A percentile compares a stretch with the other conserved stretches of the same genome.
Conservation (phyloP, 2,329 filamentous ascomycete species). For the Geosmithia morbida region DNA sequence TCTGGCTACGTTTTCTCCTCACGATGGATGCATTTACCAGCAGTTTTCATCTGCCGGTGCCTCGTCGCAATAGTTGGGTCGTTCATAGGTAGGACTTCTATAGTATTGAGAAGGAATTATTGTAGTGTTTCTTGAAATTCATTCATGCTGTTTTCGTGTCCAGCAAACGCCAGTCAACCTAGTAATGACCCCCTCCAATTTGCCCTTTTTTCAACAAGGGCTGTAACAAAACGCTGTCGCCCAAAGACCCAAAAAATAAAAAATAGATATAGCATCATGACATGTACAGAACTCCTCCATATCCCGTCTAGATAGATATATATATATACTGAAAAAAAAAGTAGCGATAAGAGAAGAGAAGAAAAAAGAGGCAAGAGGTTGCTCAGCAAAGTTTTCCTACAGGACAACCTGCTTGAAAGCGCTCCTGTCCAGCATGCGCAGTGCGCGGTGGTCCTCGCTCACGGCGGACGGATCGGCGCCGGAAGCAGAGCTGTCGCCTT, state of each 20-base stretch:
- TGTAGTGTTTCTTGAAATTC: not conserved
- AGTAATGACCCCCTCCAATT: no score
- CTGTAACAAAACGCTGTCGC: no score
- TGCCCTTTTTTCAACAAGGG: no score
- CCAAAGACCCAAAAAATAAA: no score
- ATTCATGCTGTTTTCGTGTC: not conserved
- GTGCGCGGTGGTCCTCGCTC: slow-evolving; percentile 48
- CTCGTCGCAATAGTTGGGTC: no score
- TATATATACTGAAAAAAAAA: not conserved
- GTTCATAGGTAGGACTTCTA: no score
- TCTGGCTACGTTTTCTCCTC: no score
- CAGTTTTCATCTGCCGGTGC: no score
- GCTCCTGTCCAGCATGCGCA: slow-evolving; percentile 48
- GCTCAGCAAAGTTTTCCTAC: not conserved
- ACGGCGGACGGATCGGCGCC: slow-evolving; percentile 24
- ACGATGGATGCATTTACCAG: no score
- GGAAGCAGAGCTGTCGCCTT: slow-evolving; percentile 17
- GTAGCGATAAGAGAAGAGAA: not conserved
- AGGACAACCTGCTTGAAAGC: slow-evolving; percentile 14
- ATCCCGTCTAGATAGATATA: not conserved
- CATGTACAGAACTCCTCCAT: not conserved
- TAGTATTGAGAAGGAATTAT: no score
- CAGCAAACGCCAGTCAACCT: not conserved
- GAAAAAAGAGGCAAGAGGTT: not conserved
- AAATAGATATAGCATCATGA: no score